Evolutionary conservation across 2,329 filamentous ascomycete genomes (phyloP).

Genomic region (Aspergillus sp.): DNA sequence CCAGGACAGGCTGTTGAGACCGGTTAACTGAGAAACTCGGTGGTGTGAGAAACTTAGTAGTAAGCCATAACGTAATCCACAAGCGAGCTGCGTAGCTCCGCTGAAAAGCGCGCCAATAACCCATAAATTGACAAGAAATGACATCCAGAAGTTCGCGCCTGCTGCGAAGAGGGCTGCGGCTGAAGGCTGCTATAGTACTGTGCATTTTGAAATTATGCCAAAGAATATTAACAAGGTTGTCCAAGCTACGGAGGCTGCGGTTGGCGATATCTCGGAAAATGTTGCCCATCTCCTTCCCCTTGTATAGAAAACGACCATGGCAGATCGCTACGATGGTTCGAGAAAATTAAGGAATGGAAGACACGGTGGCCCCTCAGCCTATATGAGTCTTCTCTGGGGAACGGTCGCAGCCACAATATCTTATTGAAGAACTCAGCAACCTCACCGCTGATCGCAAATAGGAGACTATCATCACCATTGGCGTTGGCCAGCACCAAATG

Average conservation of each 20-base stretch:
- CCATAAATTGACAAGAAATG: no score
- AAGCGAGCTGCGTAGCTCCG: no score
- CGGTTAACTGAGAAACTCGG: no score
- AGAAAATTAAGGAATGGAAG: conserved; percentile 81
- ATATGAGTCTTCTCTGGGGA: conserved; percentile 47
- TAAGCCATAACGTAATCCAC: no score
- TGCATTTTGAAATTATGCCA: conserved; percentile 76
- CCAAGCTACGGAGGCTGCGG: conserved; percentile 82
- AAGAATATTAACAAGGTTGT: conserved; percentile 99
- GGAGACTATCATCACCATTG: conserved; percentile 75
- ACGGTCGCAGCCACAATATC: conserved; percentile 71
- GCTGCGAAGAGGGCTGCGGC: no score
- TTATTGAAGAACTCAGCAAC: conserved; percentile 78
- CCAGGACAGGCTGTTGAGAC: no score
- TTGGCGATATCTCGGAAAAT: conserved; percentile 77
- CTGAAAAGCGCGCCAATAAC: no score
- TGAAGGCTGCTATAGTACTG: no score
- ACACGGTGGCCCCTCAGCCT: conserved; percentile 67
- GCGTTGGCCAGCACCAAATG: conserved; percentile 96
- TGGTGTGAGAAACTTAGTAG: no score
- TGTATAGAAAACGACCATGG: conserved; percentile 43
- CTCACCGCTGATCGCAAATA: conserved; percentile 68
- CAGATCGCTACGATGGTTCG: conserved; percentile 73
- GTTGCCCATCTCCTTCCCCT: conserved; percentile 62
- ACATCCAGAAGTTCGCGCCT: no score